Evolutionary conservation across 2,329 filamentous ascomycete genomes (phyloP).

Genomic region (Ophiostoma australiae): DNA sequence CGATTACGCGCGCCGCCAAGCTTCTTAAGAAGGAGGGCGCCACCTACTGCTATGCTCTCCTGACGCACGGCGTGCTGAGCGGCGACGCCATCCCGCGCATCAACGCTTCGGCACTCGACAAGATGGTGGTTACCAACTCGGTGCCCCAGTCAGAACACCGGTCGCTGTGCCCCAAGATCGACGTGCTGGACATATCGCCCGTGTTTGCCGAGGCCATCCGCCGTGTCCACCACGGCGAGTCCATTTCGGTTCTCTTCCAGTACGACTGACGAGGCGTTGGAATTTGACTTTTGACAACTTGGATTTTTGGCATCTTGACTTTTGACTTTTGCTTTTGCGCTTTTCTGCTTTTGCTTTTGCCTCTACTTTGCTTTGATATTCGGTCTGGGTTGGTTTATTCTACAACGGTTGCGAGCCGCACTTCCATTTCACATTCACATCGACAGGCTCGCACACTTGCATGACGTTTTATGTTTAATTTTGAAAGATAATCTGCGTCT

Average conservation of each 20-base stretch:
- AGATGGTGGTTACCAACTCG: conserved; percentile 90
- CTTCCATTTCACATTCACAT: neutral
- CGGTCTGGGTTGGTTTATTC: neutral
- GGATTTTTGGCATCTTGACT: conserved; percentile 2
- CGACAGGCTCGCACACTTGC: neutral
- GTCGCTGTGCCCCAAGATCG: conserved; percentile 74
- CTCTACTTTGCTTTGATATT: conserved; percentile 11
- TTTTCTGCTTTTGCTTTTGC: conserved; percentile 8
- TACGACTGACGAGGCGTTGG: conserved; percentile 54
- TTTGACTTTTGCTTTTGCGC: neutral
- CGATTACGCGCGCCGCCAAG: conserved; percentile 92
- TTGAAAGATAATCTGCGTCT: neutral
- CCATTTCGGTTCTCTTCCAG: conserved; percentile 91
- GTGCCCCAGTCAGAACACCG: conserved; percentile 83
- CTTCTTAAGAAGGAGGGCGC: conserved; percentile 94
- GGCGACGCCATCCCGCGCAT: conserved; percentile 92
- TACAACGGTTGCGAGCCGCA: neutral
- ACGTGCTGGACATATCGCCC: conserved; percentile 84
- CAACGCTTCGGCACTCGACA: conserved; percentile 88
- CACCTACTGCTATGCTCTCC: conserved; percentile 80
- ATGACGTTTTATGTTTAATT: neutral
- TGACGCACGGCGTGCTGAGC: conserved; percentile 92
- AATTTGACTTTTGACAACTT: neutral
- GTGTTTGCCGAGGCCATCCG: conserved; percentile 95
- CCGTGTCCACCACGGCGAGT: conserved; percentile 94